Conservation (phyloP, 1,139 yeast species). For the Zygosaccharomyces sapae region DNA sequence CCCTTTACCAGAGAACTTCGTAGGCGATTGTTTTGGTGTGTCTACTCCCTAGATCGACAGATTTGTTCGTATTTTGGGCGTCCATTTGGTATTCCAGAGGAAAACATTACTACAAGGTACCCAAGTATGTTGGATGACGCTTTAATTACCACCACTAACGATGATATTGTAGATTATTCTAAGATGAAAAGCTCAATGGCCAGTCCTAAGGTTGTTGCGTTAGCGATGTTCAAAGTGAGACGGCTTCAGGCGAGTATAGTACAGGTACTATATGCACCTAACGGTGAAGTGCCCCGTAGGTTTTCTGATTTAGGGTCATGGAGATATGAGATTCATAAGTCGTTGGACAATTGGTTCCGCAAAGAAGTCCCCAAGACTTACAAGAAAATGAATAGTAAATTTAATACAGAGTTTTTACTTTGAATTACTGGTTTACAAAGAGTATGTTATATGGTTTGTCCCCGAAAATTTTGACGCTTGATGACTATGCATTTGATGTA, state of each 20-base stretch:
- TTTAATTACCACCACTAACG: constrained; percentile 41
- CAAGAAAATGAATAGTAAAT: constrained; percentile 66
- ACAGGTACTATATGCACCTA: constrained; percentile 59
- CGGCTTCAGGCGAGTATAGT: constrained; percentile 80
- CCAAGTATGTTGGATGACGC: constrained; percentile 78
- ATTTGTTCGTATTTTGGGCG: constrained; percentile 68
- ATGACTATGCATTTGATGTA: constrained; percentile 49
- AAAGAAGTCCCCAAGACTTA: constrained; percentile 51
- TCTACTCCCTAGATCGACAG: constrained; percentile 78
- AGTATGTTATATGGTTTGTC: constrained; percentile 72
- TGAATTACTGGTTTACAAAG: constrained; percentile 75
- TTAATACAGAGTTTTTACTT: constrained; percentile 63
- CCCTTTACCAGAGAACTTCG: constrained; percentile 63
- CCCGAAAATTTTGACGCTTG: constrained; percentile 60
- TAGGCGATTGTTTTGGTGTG: constrained; percentile 83
- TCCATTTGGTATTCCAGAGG: constrained; percentile 74
- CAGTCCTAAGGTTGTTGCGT: constrained; percentile 62
- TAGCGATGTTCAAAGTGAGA: constrained; percentile 64
- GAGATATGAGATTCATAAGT: constrained; percentile 49
- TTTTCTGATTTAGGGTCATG: constrained; percentile 55
- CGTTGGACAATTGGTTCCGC: constrained; percentile 60
- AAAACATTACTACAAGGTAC: constrained; percentile 56
- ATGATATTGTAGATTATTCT: constrained; percentile 34
- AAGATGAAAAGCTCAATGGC: constrained; percentile 41
- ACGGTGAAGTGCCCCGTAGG: constrained; percentile 62